Base-by-base conservation (phyloP, 2,329 filamentous ascomycete species). In the Microdochium paspali region DNA sequence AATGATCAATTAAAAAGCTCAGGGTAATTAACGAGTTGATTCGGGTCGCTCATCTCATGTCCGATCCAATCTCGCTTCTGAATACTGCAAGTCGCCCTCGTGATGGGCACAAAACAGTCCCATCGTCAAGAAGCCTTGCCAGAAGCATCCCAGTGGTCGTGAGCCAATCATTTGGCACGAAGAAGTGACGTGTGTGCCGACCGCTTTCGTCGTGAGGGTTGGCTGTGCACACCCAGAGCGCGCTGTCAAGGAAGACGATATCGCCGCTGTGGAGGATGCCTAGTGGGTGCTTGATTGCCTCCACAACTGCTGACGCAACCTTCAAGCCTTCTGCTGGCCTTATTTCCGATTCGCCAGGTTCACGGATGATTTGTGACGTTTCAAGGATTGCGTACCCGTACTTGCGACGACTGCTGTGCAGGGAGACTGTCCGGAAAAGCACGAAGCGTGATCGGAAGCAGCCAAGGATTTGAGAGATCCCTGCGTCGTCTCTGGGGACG, bases 131-230 rank as follows among this genome's bases (percentile, higher is more conserved):
- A 7, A 58, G 10, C 6, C 50, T 50, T 13, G 50, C 52, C 15
- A 54, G 35, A 18, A 44, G 45, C 39, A 56, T 44, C 3, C 46
- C 51, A 4, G 49, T 25, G 10, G 45, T 46, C 3, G 50, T 54
- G 12, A 58, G 44, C 56, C 55, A 58, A 49, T 58, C 55, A 1
- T 49, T 48, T 3, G 56, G 56, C 4, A 58, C 20, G 25, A 57
- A 58, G 43, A 57, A 58, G 42, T 58, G 54, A 13, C 51, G 47
- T n/a, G 28, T 52, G 4, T 54, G 30, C 1, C 43, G 24, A 4
- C 21, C 26, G 7, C 42, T n/a, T 20, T 25, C 40, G 1, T 32
- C 24, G 5, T 24, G 6, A 9, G 52, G 24, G 3, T 46, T 25
- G 10, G 48, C 31, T 10, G 53, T 55, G 44, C 56, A 56, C 6